A percentile compares a stretch with the other conserved stretches of the same genome.
These are phyloP conservation scores for Monilinia polystroma DNA, from an alignment of 2,329 filamentous ascomycete species.

Conservation along the genomic window DNA sequence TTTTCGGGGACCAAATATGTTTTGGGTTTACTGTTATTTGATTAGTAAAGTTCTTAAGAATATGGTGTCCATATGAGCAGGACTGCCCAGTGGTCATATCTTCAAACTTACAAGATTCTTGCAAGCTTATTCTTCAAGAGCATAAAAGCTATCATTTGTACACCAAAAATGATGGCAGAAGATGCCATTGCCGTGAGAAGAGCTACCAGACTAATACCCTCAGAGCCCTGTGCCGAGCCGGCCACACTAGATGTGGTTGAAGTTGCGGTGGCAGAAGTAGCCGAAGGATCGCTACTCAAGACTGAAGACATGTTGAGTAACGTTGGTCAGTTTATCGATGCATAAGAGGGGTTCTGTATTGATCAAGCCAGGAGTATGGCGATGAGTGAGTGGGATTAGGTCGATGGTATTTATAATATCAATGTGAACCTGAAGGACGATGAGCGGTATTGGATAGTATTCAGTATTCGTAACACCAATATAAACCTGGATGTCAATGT, in stretches of 20 bases:
- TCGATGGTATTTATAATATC: background rate
- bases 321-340: constrained; percentile 1
- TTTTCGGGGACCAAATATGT: constrained; percentile 84
- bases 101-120: constrained; percentile 70
- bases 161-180: constrained; percentile 38
- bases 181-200: constrained; percentile 39
- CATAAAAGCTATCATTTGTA: constrained; percentile 67
- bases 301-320: constrained; percentile 22
- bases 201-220: constrained; percentile 39
- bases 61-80: background rate
- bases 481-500: background rate
- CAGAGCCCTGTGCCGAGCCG: constrained; percentile 31
- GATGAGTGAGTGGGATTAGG: background rate
- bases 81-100: background rate
- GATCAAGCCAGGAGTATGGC: background rate
- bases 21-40: constrained; percentile 64
- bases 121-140: constrained; percentile 74
- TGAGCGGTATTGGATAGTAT: too few species aligned
- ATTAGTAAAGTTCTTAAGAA: constrained; percentile 25
- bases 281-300: constrained; percentile 1
- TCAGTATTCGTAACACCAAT: too few species aligned
- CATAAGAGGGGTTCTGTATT: constrained; percentile 12
- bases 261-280: constrained; percentile 4
- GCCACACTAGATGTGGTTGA: background rate
- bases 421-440: background rate